phyloP scores from a whole-genome alignment of 2,329 filamentous ascomycete genomes.

The Calonectria pteridis region DNA sequence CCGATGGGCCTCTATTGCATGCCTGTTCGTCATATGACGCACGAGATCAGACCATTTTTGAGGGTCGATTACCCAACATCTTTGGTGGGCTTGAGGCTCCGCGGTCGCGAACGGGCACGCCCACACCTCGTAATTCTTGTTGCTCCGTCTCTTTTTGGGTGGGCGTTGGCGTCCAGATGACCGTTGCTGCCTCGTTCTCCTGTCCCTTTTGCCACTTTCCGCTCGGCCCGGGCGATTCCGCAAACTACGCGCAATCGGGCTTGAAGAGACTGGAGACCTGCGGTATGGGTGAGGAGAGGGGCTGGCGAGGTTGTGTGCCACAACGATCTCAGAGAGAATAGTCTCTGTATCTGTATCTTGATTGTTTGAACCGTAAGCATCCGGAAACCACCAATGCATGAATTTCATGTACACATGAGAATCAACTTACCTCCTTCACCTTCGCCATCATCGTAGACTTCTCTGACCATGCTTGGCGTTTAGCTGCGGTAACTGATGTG shows the following conservation, averaged over 20 bases:
- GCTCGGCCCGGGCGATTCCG: background rate
- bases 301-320: background rate
- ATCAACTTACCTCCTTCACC: background rate
- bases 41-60: background rate
- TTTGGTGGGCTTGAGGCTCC: background rate
- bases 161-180: too few relatives aligned
- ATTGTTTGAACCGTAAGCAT: background rate
- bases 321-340: background rate
- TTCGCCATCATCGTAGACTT: background rate
- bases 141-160: background rate
- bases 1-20: background rate
- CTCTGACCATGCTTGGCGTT: background rate
- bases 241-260: background rate
- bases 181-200: background rate
- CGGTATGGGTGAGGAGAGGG: background rate
- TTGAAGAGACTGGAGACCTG: background rate
- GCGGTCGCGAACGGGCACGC: background rate
- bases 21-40: background rate
- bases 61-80: background rate
- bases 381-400: background rate
- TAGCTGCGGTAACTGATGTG: background rate
- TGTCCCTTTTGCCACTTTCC: background rate
- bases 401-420: background rate
- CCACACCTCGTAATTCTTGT: background rate
- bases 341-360: background rate